Base-by-base conservation (phyloP, 2,329 filamentous ascomycete species). In the Aspergillus proliferans region DNA sequence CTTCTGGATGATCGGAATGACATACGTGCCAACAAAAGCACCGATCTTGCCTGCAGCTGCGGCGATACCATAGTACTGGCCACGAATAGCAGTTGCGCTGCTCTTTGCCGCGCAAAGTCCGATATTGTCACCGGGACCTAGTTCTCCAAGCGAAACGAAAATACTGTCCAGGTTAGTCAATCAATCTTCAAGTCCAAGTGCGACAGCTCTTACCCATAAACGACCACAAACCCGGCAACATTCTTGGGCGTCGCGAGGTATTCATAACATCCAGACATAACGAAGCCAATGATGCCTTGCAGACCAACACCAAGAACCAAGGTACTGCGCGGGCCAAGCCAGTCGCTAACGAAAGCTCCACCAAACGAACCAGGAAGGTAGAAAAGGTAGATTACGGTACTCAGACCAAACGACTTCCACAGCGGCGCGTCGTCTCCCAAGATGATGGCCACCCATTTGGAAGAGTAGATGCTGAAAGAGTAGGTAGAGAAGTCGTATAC, bases 121-220 rank as follows among this genome's bases (percentile, higher is more conserved):
- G 58, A 95, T 95, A 67, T 95, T 95, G 73, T 95, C 87, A 10
- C 91, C 91, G 0, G 91, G 89, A 0, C 91, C 90, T 38, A 94
- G 71, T 67, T 93, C 88, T 45, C 88, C 88, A 1, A 92, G 76
- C 0, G 84, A 80, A 1, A 88, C 74, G 72, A 93, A 93, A 54
- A 93, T 76, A 14, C 80, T 72, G 43, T 34, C 30, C 7, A 26
- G 8, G 8, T 34, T 36, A 36, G 24, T 52, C 45, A 46, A 43
- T 12, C 12, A 43, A 10, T 4, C 9, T 10, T 1, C 26, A 38
- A 12, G 15, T 12, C 12, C 4, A 6, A 28, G 10, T 10, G 7
- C 3, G n/a, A 26, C 15, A 21, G 10, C 6, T 19, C 66, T 52
- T 55, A 71, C 70, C 83, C 88, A 58, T 90, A 92, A 2, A 92